phyloP scores from a whole-genome alignment of 345 rosid species.

The Boechera retrofracta region DNA sequence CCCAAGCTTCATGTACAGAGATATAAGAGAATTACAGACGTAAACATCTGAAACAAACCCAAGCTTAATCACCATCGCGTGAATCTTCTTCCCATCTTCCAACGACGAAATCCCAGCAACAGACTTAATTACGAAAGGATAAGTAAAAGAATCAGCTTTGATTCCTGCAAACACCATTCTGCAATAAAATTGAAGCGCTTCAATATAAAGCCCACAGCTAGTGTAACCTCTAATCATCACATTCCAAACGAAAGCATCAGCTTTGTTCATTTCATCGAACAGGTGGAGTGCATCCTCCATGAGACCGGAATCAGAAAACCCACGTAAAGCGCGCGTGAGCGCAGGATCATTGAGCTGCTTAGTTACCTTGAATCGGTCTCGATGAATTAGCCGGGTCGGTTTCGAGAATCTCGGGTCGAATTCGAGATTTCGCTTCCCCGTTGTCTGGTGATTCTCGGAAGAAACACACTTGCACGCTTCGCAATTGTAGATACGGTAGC shows the following conservation, averaged over 20 bases:
- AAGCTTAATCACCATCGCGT: conserved; percentile 58
- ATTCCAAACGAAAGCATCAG: conserved; percentile 64
- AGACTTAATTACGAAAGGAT: conserved; percentile 75
- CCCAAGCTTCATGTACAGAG: conserved; percentile 62
- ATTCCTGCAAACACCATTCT: conserved; percentile 61
- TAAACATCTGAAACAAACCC: conserved; percentile 67
- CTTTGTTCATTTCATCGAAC: conserved; percentile 69
- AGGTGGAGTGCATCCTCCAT: conserved; percentile 61
- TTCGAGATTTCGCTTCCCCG: conserved; percentile 23
- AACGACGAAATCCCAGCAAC: conserved; percentile 51
- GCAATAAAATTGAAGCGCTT: conserved; percentile 51
- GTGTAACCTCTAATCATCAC: conserved; percentile 67
- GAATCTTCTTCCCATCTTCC: conserved; percentile 59
- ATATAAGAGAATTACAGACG: conserved; percentile 67
- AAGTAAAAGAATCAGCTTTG: conserved; percentile 59
- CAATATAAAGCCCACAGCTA: conserved; percentile 51
- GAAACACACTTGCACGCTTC: conserved; percentile 38
- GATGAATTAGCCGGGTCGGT: background rate
- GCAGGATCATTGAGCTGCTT: conserved; percentile 30
- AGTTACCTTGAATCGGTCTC: background rate
- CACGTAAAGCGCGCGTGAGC: conserved; percentile 43
- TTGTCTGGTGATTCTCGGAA: conserved; percentile 36
- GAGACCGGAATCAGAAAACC: conserved; percentile 48
- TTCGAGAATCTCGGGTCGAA: conserved; percentile 40
- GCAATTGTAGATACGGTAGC: conserved; percentile 39